Conservation (phyloP, 768 basidiomycete genomes). For the Calocera viscosa region DNA sequence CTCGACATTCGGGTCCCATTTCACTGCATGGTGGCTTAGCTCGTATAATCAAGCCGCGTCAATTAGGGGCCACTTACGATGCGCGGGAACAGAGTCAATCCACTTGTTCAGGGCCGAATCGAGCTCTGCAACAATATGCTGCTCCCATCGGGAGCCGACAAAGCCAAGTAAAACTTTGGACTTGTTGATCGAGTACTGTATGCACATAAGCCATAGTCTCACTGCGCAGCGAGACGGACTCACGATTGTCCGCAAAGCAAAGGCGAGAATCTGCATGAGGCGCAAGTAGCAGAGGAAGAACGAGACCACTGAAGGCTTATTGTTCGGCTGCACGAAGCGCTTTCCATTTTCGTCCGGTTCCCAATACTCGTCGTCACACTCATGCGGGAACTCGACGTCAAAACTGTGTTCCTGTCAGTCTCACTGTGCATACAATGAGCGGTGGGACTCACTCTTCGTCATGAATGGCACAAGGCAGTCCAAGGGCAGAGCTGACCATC, state of each 20-base stretch:
- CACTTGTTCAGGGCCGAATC: conserved; percentile 61
- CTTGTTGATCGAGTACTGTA: conserved; percentile 60
- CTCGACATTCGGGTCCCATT: conserved; percentile 43
- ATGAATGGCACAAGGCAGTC: conserved; percentile 58
- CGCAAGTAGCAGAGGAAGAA: conserved; percentile 46
- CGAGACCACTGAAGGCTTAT: conserved; percentile 41
- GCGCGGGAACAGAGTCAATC: conserved; percentile 54
- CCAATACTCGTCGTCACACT: conserved; percentile 80
- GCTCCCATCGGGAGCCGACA: conserved; percentile 45
- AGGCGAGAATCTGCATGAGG: conserved; percentile 49
- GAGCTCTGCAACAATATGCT: conserved; percentile 54
- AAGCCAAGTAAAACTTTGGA: conserved; percentile 42
- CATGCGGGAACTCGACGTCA: conserved; percentile 56
- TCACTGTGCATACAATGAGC: not conserved
- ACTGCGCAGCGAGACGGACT: conserved; percentile 19
- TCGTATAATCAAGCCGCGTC: too few relatives aligned
- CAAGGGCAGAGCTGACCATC: conserved; percentile 34
- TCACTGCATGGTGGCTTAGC: conserved; percentile 30
- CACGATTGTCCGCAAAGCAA: conserved; percentile 50
- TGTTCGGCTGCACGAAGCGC: conserved; percentile 52
- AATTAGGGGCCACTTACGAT: conserved; percentile 31
- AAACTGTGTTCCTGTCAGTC: conserved; percentile 34
- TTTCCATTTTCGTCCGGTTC: conserved; percentile 41
- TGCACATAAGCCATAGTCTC: conserved; percentile 16
- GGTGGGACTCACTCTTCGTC: conserved; percentile 56